Evolutionary conservation across 176 grass and related monocot species (phyloP), one percentile per base, ranked within the genome.

Genomic region (Rhipidocladum racemiflorum): DNA sequence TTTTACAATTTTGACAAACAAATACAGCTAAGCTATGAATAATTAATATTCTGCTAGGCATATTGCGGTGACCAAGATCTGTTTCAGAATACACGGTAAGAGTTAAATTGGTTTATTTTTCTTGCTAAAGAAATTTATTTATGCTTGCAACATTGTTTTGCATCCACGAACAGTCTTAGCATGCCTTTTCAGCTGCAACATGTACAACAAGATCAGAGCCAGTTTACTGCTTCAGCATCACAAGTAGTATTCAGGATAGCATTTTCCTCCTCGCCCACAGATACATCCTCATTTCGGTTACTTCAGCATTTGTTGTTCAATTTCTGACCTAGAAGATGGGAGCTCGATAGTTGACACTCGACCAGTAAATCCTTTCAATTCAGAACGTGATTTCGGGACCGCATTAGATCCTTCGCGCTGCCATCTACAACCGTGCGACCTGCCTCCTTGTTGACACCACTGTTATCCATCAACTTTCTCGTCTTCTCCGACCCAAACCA

Each of bases 381-480:
- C 61, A 68, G 17, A 66, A 84, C 44, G 27, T 17, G 43, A 38
- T 60, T 70, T 71, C 0, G 34, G 24, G 61, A 49, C 20, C 49
- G 81, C 61, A 85, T 24, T 50, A 24, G 15, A 75, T 87, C 55
- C 75, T 68, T 90, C 20, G 55, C 0, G 28, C 64, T 74, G 50
- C 39, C 69, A 71, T 89, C 90, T 34, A 94, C 66, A 48, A 91
- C 76, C 63, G 90, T 63, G 30, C 11, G 28, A 16, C 92, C 92
- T 76, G 84, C 92, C 84, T 91, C 86, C 70, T 97, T 97, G 77
- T 80, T 77, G 59, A 94, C 84, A 78, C 92, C 88, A 82, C 81
- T 90, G 60, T 91, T 82, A 68, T 94, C 92, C 95, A 97, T 97
- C 69, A 94, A 80, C 32, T 89, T 92, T 79, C 95, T 94, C 90